Conservation (phyloP, 2,329 filamentous ascomycete genomes). For the Penicillium sp. region DNA sequence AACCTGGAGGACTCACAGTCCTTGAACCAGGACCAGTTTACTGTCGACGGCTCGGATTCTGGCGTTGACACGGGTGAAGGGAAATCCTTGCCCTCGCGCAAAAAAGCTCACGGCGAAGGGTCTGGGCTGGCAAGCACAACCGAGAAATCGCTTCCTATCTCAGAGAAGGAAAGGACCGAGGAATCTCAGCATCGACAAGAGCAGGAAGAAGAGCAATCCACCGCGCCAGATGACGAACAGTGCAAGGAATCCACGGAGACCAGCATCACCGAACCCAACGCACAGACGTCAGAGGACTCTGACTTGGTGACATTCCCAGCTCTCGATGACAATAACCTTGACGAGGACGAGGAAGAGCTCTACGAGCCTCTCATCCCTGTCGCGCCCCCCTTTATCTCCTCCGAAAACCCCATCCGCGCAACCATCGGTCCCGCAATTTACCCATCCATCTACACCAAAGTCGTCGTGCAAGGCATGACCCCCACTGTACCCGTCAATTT, state of each 20-base stretch:
- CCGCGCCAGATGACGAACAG: slow-evolving; percentile 20
- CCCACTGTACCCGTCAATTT: slow-evolving; percentile 88
- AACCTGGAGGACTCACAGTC: slow-evolving; percentile 1
- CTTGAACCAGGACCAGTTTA: slow-evolving; percentile 1
- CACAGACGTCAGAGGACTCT: slow-evolving; percentile 40
- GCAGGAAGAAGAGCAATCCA: slow-evolving; percentile 22
- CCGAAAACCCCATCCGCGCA: slow-evolving; percentile 68
- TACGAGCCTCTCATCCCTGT: slow-evolving; percentile 66
- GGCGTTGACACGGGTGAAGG: slow-evolving; percentile 6
- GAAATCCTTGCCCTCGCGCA: slow-evolving; percentile 7
- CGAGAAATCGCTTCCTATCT: slow-evolving; percentile 22
- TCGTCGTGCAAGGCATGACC: slow-evolving; percentile 72
- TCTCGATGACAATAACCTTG: slow-evolving; percentile 19
- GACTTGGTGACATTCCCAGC: slow-evolving; percentile 22
- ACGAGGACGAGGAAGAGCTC: slow-evolving; percentile 26
- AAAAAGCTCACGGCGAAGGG: slow-evolving; percentile 4
- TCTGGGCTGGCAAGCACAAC: slow-evolving; percentile 18
- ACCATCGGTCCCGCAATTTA: slow-evolving; percentile 72
- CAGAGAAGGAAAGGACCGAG: slow-evolving; percentile 16
- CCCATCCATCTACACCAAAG: slow-evolving; percentile 80
- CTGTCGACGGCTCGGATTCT: slow-evolving; percentile 2
- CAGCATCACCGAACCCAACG: slow-evolving; percentile 27
- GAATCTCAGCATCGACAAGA: slow-evolving; percentile 14
- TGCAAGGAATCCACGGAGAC: slow-evolving; percentile 26
- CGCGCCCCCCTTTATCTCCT: slow-evolving; percentile 66